Conservation (phyloP, 2,329 filamentous ascomycete genomes). For the Bipolaris bicolor region DNA sequence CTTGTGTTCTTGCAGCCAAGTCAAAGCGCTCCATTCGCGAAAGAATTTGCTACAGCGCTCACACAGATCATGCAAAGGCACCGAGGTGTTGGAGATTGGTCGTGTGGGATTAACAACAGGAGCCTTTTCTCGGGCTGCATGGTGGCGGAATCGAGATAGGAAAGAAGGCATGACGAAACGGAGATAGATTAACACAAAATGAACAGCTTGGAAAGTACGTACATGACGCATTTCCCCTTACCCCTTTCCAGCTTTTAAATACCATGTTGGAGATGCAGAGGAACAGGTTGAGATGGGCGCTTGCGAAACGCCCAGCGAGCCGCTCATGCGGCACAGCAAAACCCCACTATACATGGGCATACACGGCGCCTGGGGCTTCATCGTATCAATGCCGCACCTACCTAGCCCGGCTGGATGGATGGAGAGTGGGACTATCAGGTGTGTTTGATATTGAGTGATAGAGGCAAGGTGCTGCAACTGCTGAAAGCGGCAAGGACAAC, state of each 20-base stretch:
- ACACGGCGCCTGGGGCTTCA: no score
- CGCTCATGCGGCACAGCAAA: constrained; percentile 1
- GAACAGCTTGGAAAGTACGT: not conserved
- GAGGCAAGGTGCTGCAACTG: not conserved
- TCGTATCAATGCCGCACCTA: no score
- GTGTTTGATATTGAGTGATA: not conserved
- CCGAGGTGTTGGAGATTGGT: not conserved
- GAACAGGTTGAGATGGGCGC: not conserved
- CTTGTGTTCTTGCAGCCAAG: not conserved
- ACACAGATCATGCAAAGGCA: not conserved
- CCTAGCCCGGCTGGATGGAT: no score
- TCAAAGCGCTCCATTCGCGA: not conserved
- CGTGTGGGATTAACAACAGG: not conserved
- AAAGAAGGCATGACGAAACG: not conserved
- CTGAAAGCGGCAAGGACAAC: not conserved
- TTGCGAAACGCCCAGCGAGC: not conserved
- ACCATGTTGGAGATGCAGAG: not conserved
- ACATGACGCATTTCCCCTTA: not conserved
- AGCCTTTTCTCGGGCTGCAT: not conserved
- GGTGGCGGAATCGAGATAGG: not conserved
- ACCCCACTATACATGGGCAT: no score
- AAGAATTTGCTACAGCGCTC: not conserved
- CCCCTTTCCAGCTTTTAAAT: not conserved
- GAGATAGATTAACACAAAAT: not conserved
- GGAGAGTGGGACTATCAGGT: no score